Base-by-base conservation (phyloP, 176 grass and related monocot species). In the Oryza glumipatula region DNA sequence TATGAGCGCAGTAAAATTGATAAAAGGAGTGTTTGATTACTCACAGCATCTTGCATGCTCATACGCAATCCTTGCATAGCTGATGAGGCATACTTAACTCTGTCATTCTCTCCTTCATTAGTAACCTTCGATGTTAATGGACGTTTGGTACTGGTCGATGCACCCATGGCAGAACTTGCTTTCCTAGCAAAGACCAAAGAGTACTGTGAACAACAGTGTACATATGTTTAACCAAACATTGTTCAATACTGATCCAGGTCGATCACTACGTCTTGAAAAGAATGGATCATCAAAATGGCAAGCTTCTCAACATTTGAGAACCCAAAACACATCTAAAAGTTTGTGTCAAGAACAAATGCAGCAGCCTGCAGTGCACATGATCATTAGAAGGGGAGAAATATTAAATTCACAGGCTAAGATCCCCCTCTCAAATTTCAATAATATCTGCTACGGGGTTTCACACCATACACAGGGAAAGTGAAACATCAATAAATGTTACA, bases 71-170 rank as follows among this genome's bases (percentile, higher is more conserved):
- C 86, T 78, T 78, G 19, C 80, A 78, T 78, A 72, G 30, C 72
- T 67, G 86, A 78, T 16, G 17, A 12, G 7, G 54, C 80, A 52
- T 83, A 88, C 86, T 83, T 73, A 65, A 78, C n/a, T 83, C 44
- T 83, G 80, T 54, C 15, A 78, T 83, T 83, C 80, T 88, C 74
- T 67, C 36, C 80, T 43, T 44, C 43, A 32, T 72, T 33, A 41
- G 39, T 41, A 41, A 41, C 39, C 39, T 41, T 41, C 39, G 39
- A 41, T 41, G 39, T 41, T 41, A 30, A 19, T 76, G 26, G 52
- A 49, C 14, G 19, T 63, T 41, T 41, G 39, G 39, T 41, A 41
- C 72, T 84, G 30, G 41, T 45, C 26, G 5, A 68, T 3, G 32
- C 56, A 76, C 85, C 80, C 80, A 78, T 88, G 21, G 52, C n/a